Percentiles rank a stretch among this genome's conserved stretches.
These are phyloP conservation scores for Plasmodium gaboni DNA, from an alignment of 169 alveolate species.

Conservation along the genomic window DNA sequence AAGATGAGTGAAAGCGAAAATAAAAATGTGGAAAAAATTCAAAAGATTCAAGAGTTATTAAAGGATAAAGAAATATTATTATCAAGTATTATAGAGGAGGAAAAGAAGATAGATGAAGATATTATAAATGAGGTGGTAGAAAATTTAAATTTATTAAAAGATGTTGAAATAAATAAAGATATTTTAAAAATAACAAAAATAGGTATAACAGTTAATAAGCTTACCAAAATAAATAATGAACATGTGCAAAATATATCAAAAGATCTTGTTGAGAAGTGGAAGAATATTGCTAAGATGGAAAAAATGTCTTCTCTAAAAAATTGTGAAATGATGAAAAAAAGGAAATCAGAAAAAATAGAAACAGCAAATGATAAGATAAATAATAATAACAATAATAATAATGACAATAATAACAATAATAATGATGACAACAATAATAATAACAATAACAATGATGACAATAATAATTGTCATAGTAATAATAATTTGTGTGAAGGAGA, in stretches of 20 bases:
- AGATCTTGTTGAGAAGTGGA: conserved; percentile 71
- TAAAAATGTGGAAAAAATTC: conserved; percentile 23
- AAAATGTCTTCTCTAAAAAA: conserved; percentile 35
- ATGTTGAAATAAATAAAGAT: conserved; percentile 81
- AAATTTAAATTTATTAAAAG: conserved; percentile 77
- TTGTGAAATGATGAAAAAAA: conserved; percentile 38
- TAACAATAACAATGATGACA: conserved; percentile 9
- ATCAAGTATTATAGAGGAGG: background rate
- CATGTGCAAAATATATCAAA: conserved; percentile 62
- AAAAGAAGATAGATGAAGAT: conserved; percentile 15
- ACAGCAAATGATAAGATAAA: background rate
- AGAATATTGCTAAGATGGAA: conserved; percentile 78
- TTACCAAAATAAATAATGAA: conserved; percentile 72
- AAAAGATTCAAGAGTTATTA: conserved; percentile 43
- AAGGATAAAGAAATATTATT: conserved; percentile 47
- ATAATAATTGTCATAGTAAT: background rate
- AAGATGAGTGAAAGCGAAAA: conserved; percentile 42
- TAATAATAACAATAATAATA: background rate
- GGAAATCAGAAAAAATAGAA: conserved; percentile 49
- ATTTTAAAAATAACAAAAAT: conserved; percentile 85
- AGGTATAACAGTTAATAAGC: conserved; percentile 86
- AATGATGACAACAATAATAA: conserved; percentile 55
- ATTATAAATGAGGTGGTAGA: conserved; percentile 48
- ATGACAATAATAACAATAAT: conserved; percentile 13
- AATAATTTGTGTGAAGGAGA: too few relatives aligned